A percentile compares a stretch with the other conserved stretches of the same genome.
phyloP scores from a whole-genome alignment of 306 rosid species.

The Vachellia collinsii region DNA sequence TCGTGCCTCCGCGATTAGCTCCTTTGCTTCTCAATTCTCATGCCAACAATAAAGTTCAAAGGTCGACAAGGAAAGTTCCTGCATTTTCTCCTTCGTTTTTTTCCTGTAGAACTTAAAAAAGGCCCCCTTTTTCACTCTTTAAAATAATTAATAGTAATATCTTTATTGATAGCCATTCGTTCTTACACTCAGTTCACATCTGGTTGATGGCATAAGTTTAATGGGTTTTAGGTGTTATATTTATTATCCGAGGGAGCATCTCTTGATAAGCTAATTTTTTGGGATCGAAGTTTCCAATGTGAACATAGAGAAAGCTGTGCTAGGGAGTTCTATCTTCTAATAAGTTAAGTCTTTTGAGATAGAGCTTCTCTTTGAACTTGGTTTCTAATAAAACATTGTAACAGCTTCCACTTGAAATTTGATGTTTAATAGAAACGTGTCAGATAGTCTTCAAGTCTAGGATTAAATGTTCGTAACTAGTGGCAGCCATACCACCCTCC shows the following conservation, averaged over 20 bases:
- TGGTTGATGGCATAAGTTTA: background rate
- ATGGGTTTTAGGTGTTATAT: no score
- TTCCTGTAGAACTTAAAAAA: background rate
- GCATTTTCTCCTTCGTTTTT: background rate
- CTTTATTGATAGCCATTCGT: background rate
- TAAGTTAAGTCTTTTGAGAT: no score
- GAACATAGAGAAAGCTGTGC: no score
- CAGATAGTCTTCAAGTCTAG: constrained; percentile 37
- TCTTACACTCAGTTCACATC: background rate
- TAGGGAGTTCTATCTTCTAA: no score
- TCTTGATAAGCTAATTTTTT: no score
- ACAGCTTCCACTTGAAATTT: background rate
- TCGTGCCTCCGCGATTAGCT: background rate
- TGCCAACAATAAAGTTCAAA: background rate
- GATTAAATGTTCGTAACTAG: constrained; percentile 33
- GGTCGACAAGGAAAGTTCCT: background rate
- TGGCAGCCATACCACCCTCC: constrained; percentile 26
- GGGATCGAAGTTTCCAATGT: no score
- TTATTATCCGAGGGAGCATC: no score
- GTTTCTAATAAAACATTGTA: no score
- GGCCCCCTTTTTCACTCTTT: background rate
- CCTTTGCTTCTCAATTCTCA: background rate
- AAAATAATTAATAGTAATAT: background rate
- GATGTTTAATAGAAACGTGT: background rate
- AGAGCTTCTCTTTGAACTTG: no score